Conservation (phyloP, 257 asterid genomes). For the Solanum pinnatisectum region DNA sequence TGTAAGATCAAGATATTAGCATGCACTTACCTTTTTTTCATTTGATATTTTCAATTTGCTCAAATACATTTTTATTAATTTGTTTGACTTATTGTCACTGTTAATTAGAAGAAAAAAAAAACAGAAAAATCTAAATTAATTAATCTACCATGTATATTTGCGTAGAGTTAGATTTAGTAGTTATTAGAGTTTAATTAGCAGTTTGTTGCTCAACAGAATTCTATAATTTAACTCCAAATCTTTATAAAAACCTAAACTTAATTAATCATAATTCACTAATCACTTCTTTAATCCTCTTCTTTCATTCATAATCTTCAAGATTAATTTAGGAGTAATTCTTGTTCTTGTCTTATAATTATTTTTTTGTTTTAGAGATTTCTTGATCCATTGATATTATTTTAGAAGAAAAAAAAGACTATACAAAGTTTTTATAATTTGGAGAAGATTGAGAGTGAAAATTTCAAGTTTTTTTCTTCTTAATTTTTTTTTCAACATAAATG, state of each 20-base stretch:
- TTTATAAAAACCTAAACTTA: not conserved
- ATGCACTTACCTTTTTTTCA: not conserved
- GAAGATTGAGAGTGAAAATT: not conserved
- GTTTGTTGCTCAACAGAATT: conserved; percentile 12
- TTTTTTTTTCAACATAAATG: conserved; percentile 46
- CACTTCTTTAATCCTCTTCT: not conserved
- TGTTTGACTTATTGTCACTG: not conserved
- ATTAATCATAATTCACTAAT: not conserved
- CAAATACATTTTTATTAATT: not conserved
- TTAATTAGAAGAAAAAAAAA: not conserved
- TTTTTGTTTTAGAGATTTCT: not conserved
- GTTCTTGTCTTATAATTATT: not conserved
- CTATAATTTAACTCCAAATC: not conserved
- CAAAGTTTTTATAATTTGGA: not conserved
- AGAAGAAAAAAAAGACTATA: not conserved
- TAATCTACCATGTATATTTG: conserved; percentile 1
- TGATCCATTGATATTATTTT: not conserved
- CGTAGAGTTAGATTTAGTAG: not conserved
- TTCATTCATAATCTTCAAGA: not conserved
- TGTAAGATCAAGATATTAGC: not conserved
- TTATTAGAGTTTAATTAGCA: conserved; percentile 12
- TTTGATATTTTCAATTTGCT: not conserved
- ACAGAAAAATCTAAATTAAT: not conserved
- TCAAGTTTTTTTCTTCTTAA: not conserved
- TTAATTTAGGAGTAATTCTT: not conserved